Conservation (phyloP, 495 filamentous ascomycete genomes). For the Penicillium subrubescens region DNA sequence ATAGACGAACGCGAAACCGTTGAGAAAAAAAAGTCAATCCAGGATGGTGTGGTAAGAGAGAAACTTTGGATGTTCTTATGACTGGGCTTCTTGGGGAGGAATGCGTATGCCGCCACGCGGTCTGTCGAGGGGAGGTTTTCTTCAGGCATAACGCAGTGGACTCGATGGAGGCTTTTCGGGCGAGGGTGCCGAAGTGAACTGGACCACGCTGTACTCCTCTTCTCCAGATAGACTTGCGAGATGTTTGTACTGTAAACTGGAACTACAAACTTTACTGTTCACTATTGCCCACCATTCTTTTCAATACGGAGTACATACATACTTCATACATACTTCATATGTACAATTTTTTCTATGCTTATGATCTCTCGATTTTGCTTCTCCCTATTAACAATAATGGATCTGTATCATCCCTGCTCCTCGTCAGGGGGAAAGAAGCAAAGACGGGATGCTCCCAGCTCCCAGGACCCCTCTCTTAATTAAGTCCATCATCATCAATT, state of each 20-base stretch:
- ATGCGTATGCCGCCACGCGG: constrained; percentile 28
- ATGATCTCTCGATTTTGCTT: neutral
- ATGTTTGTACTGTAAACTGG: neutral
- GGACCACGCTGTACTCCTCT: too few species aligned
- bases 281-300: neutral
- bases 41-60: neutral
- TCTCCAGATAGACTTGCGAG: neutral
- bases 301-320: neutral
- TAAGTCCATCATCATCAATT: neutral
- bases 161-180: neutral
- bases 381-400: neutral
- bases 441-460: neutral
- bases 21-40: neutral
- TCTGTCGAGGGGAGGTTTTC: constrained; percentile 13
- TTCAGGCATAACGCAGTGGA: neutral
- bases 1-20: neutral
- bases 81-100: neutral
- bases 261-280: neutral
- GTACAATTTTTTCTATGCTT: neutral
- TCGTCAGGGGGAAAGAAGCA: neutral
- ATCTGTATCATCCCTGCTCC: neutral
- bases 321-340: neutral
- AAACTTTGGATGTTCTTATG: neutral
- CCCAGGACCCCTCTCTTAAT: neutral
- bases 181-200: neutral